Conservation (phyloP, 129 eudicot genomes). For the Kitagawia praeruptora region DNA sequence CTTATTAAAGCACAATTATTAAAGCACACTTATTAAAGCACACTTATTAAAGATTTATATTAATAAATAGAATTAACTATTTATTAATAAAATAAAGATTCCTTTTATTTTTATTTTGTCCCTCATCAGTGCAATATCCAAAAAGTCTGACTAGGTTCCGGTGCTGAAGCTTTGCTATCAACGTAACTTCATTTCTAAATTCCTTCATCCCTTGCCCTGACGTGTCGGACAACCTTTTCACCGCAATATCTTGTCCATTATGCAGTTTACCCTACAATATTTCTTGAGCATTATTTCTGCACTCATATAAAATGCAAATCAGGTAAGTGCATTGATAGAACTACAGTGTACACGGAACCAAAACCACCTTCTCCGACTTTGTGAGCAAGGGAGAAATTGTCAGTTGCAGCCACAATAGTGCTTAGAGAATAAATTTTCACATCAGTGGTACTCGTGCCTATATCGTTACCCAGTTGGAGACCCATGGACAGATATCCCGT, state of each 20-base stretch:
- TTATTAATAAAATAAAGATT: no score
- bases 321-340: neutral
- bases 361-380: slow-evolving; percentile 94
- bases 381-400: slow-evolving; percentile 48
- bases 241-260: slow-evolving; percentile 17
- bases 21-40: no score
- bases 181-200: slow-evolving; percentile 14
- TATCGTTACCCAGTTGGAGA: neutral
- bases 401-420: slow-evolving; percentile 45
- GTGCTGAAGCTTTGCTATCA: slow-evolving; percentile 21
- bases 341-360: slow-evolving; percentile 53
- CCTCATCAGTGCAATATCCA: slow-evolving; percentile 19
- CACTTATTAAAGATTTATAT: no score
- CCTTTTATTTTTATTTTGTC: no score
- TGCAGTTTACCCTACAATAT: slow-evolving; percentile 11
- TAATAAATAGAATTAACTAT: no score
- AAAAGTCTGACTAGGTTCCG: slow-evolving; percentile 17
- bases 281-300: neutral
- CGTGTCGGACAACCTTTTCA: slow-evolving; percentile 11
- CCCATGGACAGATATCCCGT: neutral
- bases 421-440: neutral
- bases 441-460: neutral
- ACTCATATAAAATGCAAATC: neutral
- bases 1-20: no score
- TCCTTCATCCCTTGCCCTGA: slow-evolving; percentile 20